Conservation (phyloP, 1,284 basidiomycete genomes). For the Cryptococcus amylolentus region DNA sequence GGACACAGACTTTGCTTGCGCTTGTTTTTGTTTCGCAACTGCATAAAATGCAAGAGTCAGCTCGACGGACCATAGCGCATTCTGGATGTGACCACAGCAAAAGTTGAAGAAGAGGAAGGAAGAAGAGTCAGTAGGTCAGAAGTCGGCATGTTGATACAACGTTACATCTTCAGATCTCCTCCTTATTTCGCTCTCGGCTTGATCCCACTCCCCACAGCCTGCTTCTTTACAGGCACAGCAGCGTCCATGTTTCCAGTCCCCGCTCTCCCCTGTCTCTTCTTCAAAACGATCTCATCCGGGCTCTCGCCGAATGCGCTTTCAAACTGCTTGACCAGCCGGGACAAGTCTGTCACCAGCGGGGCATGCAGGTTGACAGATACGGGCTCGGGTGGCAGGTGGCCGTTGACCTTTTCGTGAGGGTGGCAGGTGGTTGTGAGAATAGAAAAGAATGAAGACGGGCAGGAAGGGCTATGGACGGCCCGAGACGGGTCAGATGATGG, state of each 20-base stretch:
- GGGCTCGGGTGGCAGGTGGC: slow-evolving; percentile 2
- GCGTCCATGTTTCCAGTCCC: slow-evolving; percentile 31
- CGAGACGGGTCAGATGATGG: neutral
- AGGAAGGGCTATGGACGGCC: neutral
- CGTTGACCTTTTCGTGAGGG: neutral
- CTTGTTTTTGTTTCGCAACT: slow-evolving; percentile 31
- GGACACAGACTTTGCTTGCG: slow-evolving; percentile 30
- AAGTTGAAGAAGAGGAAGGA: neutral
- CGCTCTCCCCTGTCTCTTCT: slow-evolving; percentile 52
- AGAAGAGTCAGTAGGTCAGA: neutral
- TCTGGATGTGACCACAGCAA: neutral
- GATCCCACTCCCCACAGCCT: slow-evolving; percentile 9
- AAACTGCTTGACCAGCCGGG: slow-evolving; percentile 27
- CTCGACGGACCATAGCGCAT: slow-evolving; percentile 4
- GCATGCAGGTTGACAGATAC: slow-evolving; percentile 29
- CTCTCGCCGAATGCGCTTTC: slow-evolving; percentile 47
- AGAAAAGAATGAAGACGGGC: slow-evolving; percentile 41
- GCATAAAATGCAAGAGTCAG: slow-evolving; percentile 12
- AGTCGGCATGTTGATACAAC: neutral
- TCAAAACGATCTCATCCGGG: slow-evolving; percentile 55
- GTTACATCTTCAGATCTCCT: neutral
- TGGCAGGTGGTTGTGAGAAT: slow-evolving; percentile 32
- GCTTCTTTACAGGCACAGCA: slow-evolving; percentile 10
- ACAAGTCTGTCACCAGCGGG: slow-evolving; percentile 27
- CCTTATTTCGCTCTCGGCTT: slow-evolving; percentile 10